These are phyloP conservation scores for Strigomonas galati DNA, from an alignment of 208 protist genomes.

Conservation along the genomic window DNA sequence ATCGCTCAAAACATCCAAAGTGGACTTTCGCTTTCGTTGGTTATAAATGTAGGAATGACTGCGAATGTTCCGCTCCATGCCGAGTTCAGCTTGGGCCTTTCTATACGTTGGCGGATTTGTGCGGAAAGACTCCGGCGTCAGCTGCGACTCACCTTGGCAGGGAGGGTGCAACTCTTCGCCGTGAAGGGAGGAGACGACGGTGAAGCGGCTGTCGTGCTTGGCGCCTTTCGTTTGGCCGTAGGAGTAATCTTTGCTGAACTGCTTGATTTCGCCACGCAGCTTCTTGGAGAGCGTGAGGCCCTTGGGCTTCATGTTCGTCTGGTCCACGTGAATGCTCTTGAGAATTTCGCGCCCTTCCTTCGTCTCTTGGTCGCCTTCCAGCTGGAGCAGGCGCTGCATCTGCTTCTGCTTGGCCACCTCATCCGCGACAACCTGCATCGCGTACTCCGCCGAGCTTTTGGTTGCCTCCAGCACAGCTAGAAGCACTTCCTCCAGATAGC, in stretches of 20 bases:
- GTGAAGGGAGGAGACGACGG: constrained; percentile 65
- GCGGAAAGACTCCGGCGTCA: constrained; percentile 49
- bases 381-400: constrained; percentile 86
- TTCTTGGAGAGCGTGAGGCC: constrained; percentile 46
- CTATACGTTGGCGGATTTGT: constrained; percentile 29
- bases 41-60: constrained; percentile 55
- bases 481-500: constrained; percentile 63
- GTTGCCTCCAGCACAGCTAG: constrained; percentile 54
- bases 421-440: constrained; percentile 88
- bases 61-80: constrained; percentile 21
- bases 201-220: constrained; percentile 35
- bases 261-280: constrained; percentile 36
- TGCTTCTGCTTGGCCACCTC: constrained; percentile 88
- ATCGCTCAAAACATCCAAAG: constrained; percentile 40
- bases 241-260: constrained; percentile 40
- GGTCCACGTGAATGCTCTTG: constrained; percentile 19
- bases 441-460: constrained; percentile 70
- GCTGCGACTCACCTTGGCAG: constrained; percentile 43
- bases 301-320: constrained; percentile 16
- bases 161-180: constrained; percentile 63
- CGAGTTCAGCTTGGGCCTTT: constrained; percentile 9
- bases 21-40: constrained; percentile 59
- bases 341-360: constrained; percentile 21
- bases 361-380: constrained; percentile 37
- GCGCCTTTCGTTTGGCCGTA: constrained; percentile 17